Evolutionary conservation across 2,329 filamentous ascomycete species (phyloP), one percentile per base, ranked within the genome.

Genomic region (Exophiala bonariae): DNA sequence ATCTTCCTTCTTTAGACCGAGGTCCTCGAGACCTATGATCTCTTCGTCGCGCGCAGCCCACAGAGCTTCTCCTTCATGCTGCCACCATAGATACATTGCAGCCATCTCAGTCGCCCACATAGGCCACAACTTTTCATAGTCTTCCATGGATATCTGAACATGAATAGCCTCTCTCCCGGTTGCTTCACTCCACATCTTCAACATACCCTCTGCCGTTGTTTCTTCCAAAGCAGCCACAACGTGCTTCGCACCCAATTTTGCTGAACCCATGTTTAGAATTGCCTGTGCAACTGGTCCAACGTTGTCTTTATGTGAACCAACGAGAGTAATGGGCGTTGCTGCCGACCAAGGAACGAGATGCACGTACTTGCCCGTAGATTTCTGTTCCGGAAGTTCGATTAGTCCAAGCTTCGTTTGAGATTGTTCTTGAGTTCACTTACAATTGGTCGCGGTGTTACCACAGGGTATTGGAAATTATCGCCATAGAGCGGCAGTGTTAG

Each of bases 401-500:
- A 34, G 18, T 30, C 14, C n/a, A n/a, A n/a, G n/a, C n/a, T n/a
- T n/a, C n/a, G n/a, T n/a, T n/a, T 11, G 22, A 44, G n/a, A n/a
- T n/a, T n/a, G n/a, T n/a, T n/a, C n/a, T n/a, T n/a, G 17, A 16
- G 2, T 6, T 38, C 52, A n/a, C n/a, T 46, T 28, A 60, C 58
- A 6, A 61, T 18, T 13, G 55, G 47, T 30, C 44, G 57, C 2
- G 55, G 59, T 8, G 31, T 48, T 19, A 64, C 61, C 36, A 61
- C 48, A 7, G 63, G 57, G 42, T 38, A 44, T 11, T 42, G 13
- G 26, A 65, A 55, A 30, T 71, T 74, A 3, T 45, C 47, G 1
- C 64, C 61, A 44, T 68, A 74, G 33, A 59, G 68, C 1, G 58
- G 58, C 3, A 66, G 35, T 62, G 63, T 69, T 2, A 72, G 41